phyloP scores from a whole-genome alignment of 371 early-diverging fungal species.

The Batrachochytrium dendrobatidis region DNA sequence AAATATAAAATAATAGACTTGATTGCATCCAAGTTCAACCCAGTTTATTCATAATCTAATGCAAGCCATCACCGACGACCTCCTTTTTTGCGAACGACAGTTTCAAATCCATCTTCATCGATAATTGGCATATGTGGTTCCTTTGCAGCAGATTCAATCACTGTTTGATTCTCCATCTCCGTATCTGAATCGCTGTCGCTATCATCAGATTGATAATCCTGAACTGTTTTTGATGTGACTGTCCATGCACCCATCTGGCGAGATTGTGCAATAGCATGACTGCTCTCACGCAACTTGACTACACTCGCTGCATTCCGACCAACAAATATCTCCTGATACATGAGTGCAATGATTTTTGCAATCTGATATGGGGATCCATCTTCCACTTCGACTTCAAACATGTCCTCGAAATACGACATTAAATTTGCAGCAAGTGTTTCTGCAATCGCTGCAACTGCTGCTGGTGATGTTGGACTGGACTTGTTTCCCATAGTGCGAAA shows the following conservation, averaged over 20 bases:
- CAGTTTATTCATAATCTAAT: no score
- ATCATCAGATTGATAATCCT: not conserved
- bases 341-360: not conserved
- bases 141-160: not conserved
- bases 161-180: not conserved
- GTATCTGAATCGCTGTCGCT: not conserved
- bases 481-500: not conserved
- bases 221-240: not conserved
- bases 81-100: not conserved
- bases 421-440: not conserved
- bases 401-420: not conserved
- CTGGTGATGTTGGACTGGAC: not conserved
- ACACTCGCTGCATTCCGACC: not conserved
- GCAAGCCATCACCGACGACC: conserved; percentile 4
- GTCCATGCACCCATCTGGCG: not conserved
- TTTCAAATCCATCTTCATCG: not conserved
- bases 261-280: no score
- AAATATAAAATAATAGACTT: no score
- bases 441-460: not conserved
- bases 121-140: not conserved
- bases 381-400: not conserved
- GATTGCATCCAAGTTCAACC: no score
- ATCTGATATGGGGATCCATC: not conserved
- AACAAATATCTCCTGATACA: not conserved
- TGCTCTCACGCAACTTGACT: not conserved